Evolutionary conservation across 2,329 filamentous ascomycete species (phyloP), one percentile per base, ranked within the genome.

Genomic region (Colletotrichum caudatum): DNA sequence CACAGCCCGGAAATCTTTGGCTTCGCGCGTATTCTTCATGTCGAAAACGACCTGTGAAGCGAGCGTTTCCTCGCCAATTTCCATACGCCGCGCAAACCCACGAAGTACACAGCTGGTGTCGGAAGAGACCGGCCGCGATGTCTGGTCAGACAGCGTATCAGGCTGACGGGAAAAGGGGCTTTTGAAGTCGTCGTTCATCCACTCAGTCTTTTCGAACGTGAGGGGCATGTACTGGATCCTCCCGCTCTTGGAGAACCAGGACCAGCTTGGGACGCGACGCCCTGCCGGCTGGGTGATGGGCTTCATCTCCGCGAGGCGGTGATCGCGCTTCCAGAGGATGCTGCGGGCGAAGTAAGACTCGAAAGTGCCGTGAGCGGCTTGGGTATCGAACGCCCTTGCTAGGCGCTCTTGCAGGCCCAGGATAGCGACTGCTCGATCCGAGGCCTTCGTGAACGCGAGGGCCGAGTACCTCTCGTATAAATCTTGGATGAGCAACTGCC

Each of bases 361-460:
- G 26, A 71, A 71, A 6, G 44, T 37, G 3, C 63, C 68, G 29
- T 71, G 46, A 3, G 63, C 51, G 23, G 63, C 68, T 23, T 39
- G 50, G 1, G 64, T 71, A 5, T 61, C 9, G 1, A 71, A 39
- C 7, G 64, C 68, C 35, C 68, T 33, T 18, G 57, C 63, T 33
- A 71, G 35, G 1, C 68, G n/a, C 14, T 23, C 51, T 26, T 71
- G 57, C 5, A 71, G 68, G 26, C 68, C 68, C 1, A 67, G 58
- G 14, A 71, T 71, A 11, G 68, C 68, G 16, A 67, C 58, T 20
- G 68, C 50, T 4, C 68, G 33, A 57, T 71, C 68, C 9, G 63
- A 66, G 35, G 57, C 18, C 41, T 26, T 51, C 23, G 68, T 67
- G 29, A 71, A 71, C 14, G 50, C 68, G 8, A 71, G 64, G 5